Evolutionary conservation across 1,284 basidiomycete genomes (phyloP).

Genomic region (Fomitopsis pinicola): DNA sequence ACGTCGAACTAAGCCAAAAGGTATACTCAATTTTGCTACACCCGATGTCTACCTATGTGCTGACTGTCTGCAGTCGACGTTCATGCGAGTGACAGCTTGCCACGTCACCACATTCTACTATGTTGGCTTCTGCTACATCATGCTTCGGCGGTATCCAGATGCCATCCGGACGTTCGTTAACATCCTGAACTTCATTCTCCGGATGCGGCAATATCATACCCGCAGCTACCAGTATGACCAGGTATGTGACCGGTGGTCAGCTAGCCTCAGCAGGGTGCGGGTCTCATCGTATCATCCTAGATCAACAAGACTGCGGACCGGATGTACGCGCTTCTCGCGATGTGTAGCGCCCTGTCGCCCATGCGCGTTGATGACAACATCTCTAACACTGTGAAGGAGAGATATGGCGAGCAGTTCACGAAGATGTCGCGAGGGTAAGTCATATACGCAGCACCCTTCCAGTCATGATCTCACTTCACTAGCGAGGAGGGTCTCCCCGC

Average conservation of each 20-base stretch:
- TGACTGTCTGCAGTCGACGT: conserved; percentile 51
- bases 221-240: conserved; percentile 96
- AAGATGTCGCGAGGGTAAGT: conserved; percentile 81
- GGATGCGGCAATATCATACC: conserved; percentile 94
- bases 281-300: conserved; percentile 32
- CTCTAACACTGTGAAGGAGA: conserved; percentile 88
- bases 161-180: conserved; percentile 92
- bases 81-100: conserved; percentile 90
- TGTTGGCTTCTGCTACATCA: conserved; percentile 95
- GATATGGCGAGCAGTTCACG: conserved; percentile 86
- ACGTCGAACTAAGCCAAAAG: conserved; percentile 87
- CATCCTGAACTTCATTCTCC: conserved; percentile 90
- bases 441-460: neutral
- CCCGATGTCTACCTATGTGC: neutral
- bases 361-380: conserved; percentile 92
- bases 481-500: conserved; percentile 76
- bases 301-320: conserved; percentile 97
- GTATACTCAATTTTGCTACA: conserved; percentile 27
- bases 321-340: conserved; percentile 95
- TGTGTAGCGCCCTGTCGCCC: conserved; percentile 91
- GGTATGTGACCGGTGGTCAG: conserved; percentile 34
- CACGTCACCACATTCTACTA: conserved; percentile 96
- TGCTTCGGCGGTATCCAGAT: conserved; percentile 91
- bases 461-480: neutral
- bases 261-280: neutral